Base-by-base conservation (phyloP, 192 early-diverging fungal species). In the Kickxella alabastrina region DNA sequence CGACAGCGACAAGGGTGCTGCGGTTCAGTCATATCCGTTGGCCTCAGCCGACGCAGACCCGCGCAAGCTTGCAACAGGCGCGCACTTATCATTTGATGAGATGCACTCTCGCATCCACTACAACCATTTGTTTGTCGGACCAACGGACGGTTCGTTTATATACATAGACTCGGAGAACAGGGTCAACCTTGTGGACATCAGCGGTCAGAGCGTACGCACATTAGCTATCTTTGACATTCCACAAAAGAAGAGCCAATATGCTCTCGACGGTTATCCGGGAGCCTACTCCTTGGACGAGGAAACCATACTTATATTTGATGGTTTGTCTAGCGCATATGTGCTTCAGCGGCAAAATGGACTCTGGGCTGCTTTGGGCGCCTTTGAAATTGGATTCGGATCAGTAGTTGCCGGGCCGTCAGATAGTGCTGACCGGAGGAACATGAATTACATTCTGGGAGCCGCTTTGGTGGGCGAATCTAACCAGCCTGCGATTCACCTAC, bases 81-180 rank as follows among this genome's bases (percentile, higher is more conserved):
- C 66, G 13, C 72, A 75, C n/a, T 45, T 89, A 13, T 78, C 82
- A 10, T 89, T 83, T 47, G 74, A 83, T 39, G 82, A 89, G 47
- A 40, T 84, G 7, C 78, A 82, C 55, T 64, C 70, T 25, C 77
- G 84, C 22, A 74, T 87, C 4, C 79, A 82, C 19, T 85, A 75
- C 51, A 86, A 83, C 57, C 87, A 89, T 50, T 53, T 89, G 37
- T 68, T 71, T 44, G 36, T 58, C n/a, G 86, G 83, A 1, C 74
- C 74, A n/a, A 43, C 34, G 0, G 39, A 22, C 13, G 34, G 36
- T 7, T 50, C 74, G 17, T 38, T 77, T 38, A 36, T 70, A 0
- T 77, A 66, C 24, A 24, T 68, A 10, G 65, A 60, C 36, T 49
- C 37, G 6, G 39, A 32, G 27, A 27, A 39, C 36, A 28, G 19